These are phyloP conservation scores for Talaromyces thailandensis DNA, from an alignment of 495 filamentous ascomycete genomes.

Conservation along the genomic window DNA sequence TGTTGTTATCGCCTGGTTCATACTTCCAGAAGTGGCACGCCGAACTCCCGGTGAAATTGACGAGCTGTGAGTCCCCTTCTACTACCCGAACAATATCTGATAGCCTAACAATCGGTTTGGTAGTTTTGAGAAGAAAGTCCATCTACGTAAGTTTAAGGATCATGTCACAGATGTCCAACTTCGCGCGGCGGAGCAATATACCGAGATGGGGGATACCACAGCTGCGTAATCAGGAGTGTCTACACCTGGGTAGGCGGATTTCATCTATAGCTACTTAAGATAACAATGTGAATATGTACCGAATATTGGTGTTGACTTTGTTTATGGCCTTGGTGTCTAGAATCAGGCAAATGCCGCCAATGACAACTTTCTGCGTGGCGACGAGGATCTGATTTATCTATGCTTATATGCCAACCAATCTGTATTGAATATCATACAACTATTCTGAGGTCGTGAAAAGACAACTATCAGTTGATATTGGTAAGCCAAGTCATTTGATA, in stretches of 20 bases:
- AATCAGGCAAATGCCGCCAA: too few species aligned
- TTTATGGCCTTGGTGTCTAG: too few species aligned
- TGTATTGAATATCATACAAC: not conserved
- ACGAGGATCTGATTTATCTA: not conserved
- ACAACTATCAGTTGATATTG: not conserved
- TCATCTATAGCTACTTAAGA: too few species aligned
- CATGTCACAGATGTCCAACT: conserved; percentile 24
- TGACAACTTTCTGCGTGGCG: not conserved
- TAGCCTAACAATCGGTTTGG: not conserved
- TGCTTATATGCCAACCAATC: not conserved
- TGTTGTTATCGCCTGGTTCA: conserved; percentile 28
- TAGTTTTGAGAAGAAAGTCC: conserved; percentile 25
- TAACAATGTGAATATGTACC: too few species aligned
- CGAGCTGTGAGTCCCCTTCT: conserved; percentile 20
- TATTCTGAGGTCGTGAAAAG: not conserved
- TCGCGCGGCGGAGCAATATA: conserved; percentile 9
- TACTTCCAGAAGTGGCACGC: conserved; percentile 26
- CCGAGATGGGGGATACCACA: too few species aligned
- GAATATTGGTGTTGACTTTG: too few species aligned
- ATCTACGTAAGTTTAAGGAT: conserved; percentile 23
- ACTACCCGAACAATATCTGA: not conserved
- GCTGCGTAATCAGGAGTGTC: too few species aligned
- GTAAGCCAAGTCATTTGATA: not conserved
- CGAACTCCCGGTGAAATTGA: conserved; percentile 31
- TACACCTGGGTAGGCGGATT: too few species aligned